Evolutionary conservation across 2,329 filamentous ascomycete species (phyloP).

Genomic region (Lasiodiplodia gonubiensis): DNA sequence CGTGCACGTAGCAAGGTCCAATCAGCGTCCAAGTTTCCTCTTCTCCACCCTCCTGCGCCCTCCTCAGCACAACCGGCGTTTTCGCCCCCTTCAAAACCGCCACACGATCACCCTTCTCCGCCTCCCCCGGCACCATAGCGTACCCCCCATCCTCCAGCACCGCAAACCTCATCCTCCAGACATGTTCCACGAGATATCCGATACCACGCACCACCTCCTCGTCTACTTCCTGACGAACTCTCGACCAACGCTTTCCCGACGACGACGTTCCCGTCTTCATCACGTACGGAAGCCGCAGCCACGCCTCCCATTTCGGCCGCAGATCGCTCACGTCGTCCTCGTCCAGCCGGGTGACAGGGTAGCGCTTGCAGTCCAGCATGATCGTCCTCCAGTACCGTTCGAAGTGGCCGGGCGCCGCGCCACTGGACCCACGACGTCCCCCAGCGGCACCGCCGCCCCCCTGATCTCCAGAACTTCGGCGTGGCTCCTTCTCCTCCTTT

Average conservation of each 20-base stretch:
- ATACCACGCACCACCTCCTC: no score
- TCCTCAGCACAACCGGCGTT: constrained; percentile 16
- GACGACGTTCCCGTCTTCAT: background rate
- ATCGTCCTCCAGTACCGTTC: constrained; percentile 22
- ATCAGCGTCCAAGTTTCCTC: background rate
- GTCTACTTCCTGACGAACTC: background rate
- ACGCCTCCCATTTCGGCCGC: constrained; percentile 32
- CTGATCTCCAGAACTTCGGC: no score
- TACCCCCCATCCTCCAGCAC: background rate
- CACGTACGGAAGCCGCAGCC: background rate
- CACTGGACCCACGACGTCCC: background rate
- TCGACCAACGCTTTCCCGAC: background rate
- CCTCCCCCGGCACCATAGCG: background rate
- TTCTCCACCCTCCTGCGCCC: background rate
- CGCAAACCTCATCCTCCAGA: background rate
- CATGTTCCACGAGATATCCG: no score
- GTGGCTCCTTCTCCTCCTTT: background rate
- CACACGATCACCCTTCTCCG: constrained; percentile 6
- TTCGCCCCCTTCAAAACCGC: constrained; percentile 16
- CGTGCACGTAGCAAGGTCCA: constrained; percentile 16
- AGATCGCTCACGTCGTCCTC: constrained; percentile 46
- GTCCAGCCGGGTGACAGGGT: constrained; percentile 36
- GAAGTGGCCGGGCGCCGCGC: background rate
- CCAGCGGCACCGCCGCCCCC: no score
- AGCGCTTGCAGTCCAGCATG: background rate